Conservation (phyloP, 1,139 yeast genomes). For the Saccharomycopsis hybrid region DNA sequence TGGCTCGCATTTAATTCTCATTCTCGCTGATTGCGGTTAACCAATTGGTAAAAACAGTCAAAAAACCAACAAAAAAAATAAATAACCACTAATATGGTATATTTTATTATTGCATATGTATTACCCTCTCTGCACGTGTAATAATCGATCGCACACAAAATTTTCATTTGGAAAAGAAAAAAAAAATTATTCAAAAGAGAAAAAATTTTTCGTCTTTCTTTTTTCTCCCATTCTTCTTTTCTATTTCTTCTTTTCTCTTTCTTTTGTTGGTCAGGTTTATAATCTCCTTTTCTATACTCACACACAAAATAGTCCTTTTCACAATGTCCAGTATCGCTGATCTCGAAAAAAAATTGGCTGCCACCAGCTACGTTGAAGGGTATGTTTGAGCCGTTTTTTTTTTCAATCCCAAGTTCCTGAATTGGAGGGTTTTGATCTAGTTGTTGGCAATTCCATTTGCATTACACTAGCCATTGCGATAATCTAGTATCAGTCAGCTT, state of each 20-base stretch:
- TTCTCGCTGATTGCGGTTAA: no score
- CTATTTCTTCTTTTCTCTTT: neutral
- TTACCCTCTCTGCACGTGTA: no score
- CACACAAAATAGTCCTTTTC: neutral
- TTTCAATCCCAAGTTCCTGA: neutral
- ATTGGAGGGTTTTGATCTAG: neutral
- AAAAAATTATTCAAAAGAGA: neutral
- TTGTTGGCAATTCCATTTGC: no score
- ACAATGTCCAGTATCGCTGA: constrained; percentile 21
- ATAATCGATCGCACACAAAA: no score
- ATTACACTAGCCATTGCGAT: no score
- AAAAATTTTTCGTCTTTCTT: neutral
- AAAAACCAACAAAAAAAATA: no score
- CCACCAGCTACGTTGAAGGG: constrained; percentile 22
- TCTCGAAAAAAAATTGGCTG: constrained; percentile 21
- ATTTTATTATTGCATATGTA: no score
- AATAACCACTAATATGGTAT: no score
- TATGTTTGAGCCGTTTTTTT: constrained; percentile 9
- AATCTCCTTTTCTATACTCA: neutral
- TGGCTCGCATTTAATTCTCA: no score
- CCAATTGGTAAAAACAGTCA: no score
- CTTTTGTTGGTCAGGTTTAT: neutral
- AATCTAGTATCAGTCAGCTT: no score
- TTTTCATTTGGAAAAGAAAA: no score
- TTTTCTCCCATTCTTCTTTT: neutral